Conservation (phyloP, 805 yeast genomes). For the Brettanomyces naardenensis region DNA sequence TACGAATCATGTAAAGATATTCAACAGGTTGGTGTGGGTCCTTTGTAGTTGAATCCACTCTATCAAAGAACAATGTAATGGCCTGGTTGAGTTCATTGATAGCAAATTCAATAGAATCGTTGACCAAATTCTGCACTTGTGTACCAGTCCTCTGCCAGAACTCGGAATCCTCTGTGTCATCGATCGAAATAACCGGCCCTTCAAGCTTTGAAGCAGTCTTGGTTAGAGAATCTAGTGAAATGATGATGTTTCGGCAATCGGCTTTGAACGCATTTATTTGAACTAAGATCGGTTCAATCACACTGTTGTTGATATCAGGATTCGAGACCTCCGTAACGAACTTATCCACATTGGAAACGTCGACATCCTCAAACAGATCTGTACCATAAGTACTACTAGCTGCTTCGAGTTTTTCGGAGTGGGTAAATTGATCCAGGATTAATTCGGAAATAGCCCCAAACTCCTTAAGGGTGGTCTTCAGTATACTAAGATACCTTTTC, state of each 20-base stretch:
- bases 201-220: constrained; percentile 13
- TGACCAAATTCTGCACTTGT: constrained; percentile 9
- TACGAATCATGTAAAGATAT: constrained; percentile 19
- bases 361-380: constrained; percentile 13
- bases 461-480: constrained; percentile 10
- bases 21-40: constrained; percentile 8
- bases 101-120: constrained; percentile 12
- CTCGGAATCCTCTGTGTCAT: constrained; percentile 26
- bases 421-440: constrained; percentile 12
- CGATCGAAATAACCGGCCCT: constrained; percentile 28
- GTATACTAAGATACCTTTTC: constrained; percentile 6
- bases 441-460: constrained; percentile 14
- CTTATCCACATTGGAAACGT: background rate
- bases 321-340: background rate
- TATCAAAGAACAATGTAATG: constrained; percentile 11
- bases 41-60: constrained; percentile 6
- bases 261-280: constrained; percentile 12
- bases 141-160: constrained; percentile 20
- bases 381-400: constrained; percentile 15
- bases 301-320: constrained; percentile 1
- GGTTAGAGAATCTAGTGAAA: constrained; percentile 15
- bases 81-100: constrained; percentile 11
- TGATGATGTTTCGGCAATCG: constrained; percentile 7
- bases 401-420: constrained; percentile 7
- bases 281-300: background rate